Base-by-base conservation (phyloP, 805 yeast genomes). In the Brettanomyces custersianus region DNA sequence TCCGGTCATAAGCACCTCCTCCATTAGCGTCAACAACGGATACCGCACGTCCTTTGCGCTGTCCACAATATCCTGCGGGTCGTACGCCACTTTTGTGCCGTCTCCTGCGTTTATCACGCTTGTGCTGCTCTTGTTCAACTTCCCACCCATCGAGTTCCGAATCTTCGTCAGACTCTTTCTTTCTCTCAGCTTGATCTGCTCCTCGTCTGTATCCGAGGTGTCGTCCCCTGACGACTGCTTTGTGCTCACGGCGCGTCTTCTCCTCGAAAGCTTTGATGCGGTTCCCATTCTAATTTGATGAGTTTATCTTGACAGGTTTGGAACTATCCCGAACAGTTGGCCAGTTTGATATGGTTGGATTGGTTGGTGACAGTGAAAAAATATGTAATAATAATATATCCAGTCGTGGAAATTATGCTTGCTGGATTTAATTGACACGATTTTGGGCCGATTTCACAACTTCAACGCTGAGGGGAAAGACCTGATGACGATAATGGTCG, bases 1-100 rank as follows among this genome's bases (percentile, higher is more conserved):
- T 4, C 98, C 98, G 65, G 92, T 72, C 43, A 92, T 69, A 45
- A 92, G 65, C 5, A 92, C 96, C 60, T 92, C 98, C 60, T 92
- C 98, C 96, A 92, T 87, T 46, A 92, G 63, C 1, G 98, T 92
- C 46, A 92, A 67, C 29, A 76, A 65, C 1, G 98, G 98, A 20
- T 65, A 58, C 33, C 64, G 62, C 36, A 60, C 52, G 7, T 47
- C 52, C 38, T 60, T 56, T 13, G 52, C 44, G 34, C 62, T 60
- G 36, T 63, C 65, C 30, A 60, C 64, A 30, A 74, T 59, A 51
- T 80, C 88, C 22, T 72, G 67, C 20, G 94, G 87, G 57, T 88
- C 97, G 30, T 33, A 33, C n/a, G 29, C 35, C 9, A 33, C 25
- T 30, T 33, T 33, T 12, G 30, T 33, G 13, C 17, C 35, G 22